Percentiles rank a stretch among this genome's conserved stretches.
Evolutionary conservation across 2,329 filamentous ascomycete species (phyloP).

Genomic region (Colletotrichum camelliae): DNA sequence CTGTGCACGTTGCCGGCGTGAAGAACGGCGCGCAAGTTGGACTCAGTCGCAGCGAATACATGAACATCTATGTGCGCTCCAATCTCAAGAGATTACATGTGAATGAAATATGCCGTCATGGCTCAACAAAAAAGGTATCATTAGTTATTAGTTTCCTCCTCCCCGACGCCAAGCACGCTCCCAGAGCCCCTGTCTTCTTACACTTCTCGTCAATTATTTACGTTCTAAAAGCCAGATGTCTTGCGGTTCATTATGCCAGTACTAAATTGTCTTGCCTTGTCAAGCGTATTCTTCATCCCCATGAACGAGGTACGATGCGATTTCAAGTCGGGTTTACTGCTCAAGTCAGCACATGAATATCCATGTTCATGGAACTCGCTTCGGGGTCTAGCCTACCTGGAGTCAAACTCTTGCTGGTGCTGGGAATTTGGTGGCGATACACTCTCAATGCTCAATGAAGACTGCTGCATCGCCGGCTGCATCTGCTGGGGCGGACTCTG

Average conservation of each 20-base stretch:
- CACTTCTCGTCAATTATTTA: not conserved
- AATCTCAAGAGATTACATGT: not conserved
- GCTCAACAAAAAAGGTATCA: not conserved
- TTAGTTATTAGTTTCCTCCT: not conserved
- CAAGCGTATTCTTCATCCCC: constrained; percentile 21
- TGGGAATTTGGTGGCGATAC: not conserved
- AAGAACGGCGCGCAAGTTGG: not conserved
- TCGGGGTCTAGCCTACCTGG: not conserved
- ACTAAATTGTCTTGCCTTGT: constrained; percentile 18
- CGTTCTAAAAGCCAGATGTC: constrained; percentile 5
- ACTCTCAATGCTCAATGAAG: not conserved
- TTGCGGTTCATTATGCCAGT: constrained; percentile 19
- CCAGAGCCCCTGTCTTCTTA: not conserved
- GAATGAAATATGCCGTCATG: not conserved
- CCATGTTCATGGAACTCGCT: not conserved
- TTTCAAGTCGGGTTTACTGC: constrained; percentile 10
- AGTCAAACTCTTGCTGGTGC: constrained; percentile 11
- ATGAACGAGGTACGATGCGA: constrained; percentile 14
- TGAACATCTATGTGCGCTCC: not conserved
- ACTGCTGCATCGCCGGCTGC: not conserved
- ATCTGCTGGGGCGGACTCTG: constrained; percentile 7
- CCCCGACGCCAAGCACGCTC: not conserved
- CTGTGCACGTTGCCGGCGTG: not conserved
- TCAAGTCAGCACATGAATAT: not conserved
- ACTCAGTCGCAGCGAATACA: not conserved